phyloP scores from a whole-genome alignment of 1,284 basidiomycete genomes.

The Abortiporus biennis region DNA sequence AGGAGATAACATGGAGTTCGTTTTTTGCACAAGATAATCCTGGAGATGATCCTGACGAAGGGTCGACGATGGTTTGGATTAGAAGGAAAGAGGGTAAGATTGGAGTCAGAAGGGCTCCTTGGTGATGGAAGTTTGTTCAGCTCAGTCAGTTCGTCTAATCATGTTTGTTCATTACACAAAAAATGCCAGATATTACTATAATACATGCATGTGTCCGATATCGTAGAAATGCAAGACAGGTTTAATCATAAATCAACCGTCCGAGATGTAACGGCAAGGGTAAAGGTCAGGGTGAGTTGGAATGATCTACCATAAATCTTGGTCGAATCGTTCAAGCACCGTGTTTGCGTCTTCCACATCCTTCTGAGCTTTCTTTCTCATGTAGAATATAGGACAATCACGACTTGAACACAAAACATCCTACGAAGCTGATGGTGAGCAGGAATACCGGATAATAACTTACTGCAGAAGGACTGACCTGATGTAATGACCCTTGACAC shows the following conservation, averaged over 20 bases:
- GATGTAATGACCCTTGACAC: constrained; percentile 93
- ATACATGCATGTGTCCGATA: background rate
- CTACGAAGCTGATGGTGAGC: constrained; percentile 32
- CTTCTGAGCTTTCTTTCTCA: constrained; percentile 95
- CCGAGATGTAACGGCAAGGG: background rate
- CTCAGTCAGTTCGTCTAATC: background rate
- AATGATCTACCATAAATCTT: constrained; percentile 54
- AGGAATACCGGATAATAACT: background rate
- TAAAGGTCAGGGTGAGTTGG: no score
- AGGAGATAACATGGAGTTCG: constrained; percentile 47
- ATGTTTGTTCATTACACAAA: no score
- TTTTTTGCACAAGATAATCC: constrained; percentile 31
- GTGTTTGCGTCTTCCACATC: constrained; percentile 82
- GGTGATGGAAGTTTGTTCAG: constrained; percentile 18
- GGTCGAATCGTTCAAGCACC: constrained; percentile 79
- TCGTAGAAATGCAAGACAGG: no score
- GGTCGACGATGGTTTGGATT: constrained; percentile 31
- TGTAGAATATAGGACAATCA: constrained; percentile 98
- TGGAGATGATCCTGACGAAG: constrained; percentile 17
- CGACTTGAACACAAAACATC: constrained; percentile 96
- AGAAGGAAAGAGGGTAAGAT: constrained; percentile 31
- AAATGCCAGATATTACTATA: no score
- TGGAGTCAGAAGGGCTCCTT: constrained; percentile 34
- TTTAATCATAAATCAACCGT: no score
- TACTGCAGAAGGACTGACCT: constrained; percentile 40